Percentiles rank a stretch among this genome's conserved stretches.
Evolutionary conservation across 1,284 basidiomycete species (phyloP).

Genomic region (Apiotrichum brassicae): DNA sequence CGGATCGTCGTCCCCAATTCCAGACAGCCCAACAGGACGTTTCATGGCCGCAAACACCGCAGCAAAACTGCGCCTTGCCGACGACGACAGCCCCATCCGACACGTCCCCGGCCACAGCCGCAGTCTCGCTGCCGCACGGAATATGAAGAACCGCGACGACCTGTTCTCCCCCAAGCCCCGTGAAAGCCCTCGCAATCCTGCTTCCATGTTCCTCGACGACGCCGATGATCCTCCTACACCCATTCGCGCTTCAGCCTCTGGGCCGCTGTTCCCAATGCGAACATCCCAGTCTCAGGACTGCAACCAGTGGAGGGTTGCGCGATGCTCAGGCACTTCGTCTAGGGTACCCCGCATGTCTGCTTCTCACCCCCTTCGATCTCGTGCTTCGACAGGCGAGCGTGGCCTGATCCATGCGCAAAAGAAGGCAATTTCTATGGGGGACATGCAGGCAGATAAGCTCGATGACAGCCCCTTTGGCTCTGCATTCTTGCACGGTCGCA

Average conservation of each 20-base stretch:
- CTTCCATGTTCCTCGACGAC: conserved; percentile 9
- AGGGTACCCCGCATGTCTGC: conserved; percentile 23
- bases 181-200: conserved; percentile 1
- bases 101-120: conserved; percentile 39
- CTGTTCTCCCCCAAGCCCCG: conserved; percentile 15
- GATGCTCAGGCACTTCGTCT: conserved; percentile 10
- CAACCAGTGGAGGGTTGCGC: conserved; percentile 8
- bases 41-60: conserved; percentile 34
- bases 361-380: conserved; percentile 30
- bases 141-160: conserved; percentile 8
- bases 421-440: conserved; percentile 40
- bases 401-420: conserved; percentile 26
- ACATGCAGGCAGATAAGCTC: conserved; percentile 27
- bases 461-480: conserved; percentile 37
- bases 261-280: conserved; percentile 35
- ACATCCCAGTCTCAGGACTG: conserved; percentile 33
- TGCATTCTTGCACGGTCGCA: conserved; percentile 12
- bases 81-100: conserved; percentile 39
- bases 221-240: conserved; percentile 7
- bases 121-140: conserved; percentile 22
- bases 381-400: conserved; percentile 14
- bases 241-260: not conserved
- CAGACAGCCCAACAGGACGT: conserved; percentile 35
- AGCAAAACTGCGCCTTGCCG: conserved; percentile 34
- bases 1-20: conserved; percentile 26